A percentile compares a stretch with the other conserved stretches of the same genome.
Conservation (phyloP, 345 rosid species). For the Citrus mangshanensis region DNA sequence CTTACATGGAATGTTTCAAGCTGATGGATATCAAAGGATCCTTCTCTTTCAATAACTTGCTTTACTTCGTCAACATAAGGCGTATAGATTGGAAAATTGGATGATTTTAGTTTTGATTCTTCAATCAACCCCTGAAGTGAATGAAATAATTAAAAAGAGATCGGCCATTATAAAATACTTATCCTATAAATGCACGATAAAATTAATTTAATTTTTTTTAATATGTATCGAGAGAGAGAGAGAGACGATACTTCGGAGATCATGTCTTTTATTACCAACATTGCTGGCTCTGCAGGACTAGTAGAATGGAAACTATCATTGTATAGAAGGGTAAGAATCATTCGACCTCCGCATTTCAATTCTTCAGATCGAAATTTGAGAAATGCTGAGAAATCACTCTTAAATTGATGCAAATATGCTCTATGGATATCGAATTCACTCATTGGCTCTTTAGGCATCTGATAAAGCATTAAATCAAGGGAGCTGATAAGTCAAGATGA, state of each 20-base stretch:
- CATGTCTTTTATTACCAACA: conserved; percentile 1
- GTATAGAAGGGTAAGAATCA: conserved; percentile 10
- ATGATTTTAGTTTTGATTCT: conserved; percentile 4
- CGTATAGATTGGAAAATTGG: conserved; percentile 8
- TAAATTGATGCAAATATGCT: conserved; percentile 13
- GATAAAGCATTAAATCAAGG: not conserved
- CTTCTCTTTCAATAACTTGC: conserved; percentile 9
- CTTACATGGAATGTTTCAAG: not conserved
- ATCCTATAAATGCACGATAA: too few relatives aligned
- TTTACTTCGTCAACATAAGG: conserved; percentile 13
- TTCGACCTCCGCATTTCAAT: conserved; percentile 2
- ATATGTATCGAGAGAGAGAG: too few relatives aligned
- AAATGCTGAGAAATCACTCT: conserved; percentile 14
- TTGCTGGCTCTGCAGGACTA: not conserved
- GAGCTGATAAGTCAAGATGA: not conserved
- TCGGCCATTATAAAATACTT: too few relatives aligned
- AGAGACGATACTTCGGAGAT: conserved; percentile 4
- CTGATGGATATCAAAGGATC: not conserved
- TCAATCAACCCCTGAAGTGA: conserved; percentile 2
- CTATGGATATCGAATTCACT: not conserved
- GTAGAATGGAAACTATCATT: not conserved
- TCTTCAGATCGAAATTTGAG: conserved; percentile 7
- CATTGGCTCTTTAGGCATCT: not conserved
- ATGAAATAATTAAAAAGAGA: not conserved
- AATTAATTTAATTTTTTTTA: not conserved